A percentile compares a stretch with the other conserved stretches of the same genome.
phyloP scores from a whole-genome alignment of 345 rosid genomes.

The Cardamine resedifolia region DNA sequence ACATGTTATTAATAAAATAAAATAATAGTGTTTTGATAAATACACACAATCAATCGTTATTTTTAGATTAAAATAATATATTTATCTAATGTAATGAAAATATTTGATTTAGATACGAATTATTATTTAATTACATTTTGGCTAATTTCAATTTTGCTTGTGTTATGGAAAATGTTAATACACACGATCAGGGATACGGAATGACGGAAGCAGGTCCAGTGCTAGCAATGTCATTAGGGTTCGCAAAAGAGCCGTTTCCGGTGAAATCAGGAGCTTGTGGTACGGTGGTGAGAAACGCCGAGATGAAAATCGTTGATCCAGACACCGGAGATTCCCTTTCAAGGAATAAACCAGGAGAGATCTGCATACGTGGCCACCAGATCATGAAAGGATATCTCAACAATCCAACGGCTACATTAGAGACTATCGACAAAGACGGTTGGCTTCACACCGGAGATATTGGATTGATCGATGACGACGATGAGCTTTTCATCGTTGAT shows the following conservation, averaged over 20 bases:
- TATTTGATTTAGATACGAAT: too few relatives aligned
- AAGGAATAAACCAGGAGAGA: constrained; percentile 68
- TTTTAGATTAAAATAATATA: background rate
- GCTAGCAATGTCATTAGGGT: constrained; percentile 79
- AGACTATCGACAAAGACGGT: constrained; percentile 56
- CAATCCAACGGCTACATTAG: constrained; percentile 47
- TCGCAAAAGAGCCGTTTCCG: constrained; percentile 72
- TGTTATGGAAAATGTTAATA: constrained; percentile 21
- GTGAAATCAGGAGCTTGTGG: constrained; percentile 92
- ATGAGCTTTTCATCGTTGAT: constrained; percentile 65
- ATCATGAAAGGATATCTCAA: constrained; percentile 83
- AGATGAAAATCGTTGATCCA: constrained; percentile 50
- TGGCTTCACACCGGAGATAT: constrained; percentile 52
- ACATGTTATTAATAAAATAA: too few relatives aligned
- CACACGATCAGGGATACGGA: constrained; percentile 65
- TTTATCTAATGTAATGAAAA: too few relatives aligned
- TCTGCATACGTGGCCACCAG: constrained; percentile 83
- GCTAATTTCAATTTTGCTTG: too few relatives aligned
- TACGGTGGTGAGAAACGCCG: constrained; percentile 80
- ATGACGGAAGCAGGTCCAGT: constrained; percentile 98
- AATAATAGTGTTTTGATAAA: too few relatives aligned
- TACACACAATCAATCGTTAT: background rate
- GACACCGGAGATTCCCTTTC: constrained; percentile 61
- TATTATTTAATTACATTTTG: background rate
- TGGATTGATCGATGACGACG: constrained; percentile 64